Evolutionary conservation across 1,284 basidiomycete species (phyloP), one percentile per base, ranked within the genome.

Genomic region (Microbotryum intermedium): DNA sequence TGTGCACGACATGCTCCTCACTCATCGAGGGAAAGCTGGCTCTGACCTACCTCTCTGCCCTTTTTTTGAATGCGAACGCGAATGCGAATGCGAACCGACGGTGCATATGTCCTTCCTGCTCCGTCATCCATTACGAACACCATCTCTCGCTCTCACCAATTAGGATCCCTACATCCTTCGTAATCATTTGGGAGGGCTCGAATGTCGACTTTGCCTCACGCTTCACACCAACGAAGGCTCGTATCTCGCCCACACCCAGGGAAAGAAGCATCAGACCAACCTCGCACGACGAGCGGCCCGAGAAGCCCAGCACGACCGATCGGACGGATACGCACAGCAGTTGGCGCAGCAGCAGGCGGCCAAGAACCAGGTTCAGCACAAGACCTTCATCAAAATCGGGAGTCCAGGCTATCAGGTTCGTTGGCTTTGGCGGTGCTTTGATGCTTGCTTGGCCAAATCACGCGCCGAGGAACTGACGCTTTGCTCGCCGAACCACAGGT

Each of bases 171-270:
- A 98, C 76, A 97, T 98, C 72, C 84, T 99, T 51, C 89, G 92
- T 75, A 99, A 97, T 76, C 95, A 98, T 75, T 82, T 98, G 59
- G 82, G 95, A 48, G 95, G 92, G 10, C 83, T 98, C 57, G 95
- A 98, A 82, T 99, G 95, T 78, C 88, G 94, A 70, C 83, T 99
- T 44, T 98, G 95, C 75, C 79, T 99, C 44, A 99, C 95, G 0
- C 82, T 98, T 7, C 95, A 99, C 77, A 97, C 95, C 26, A 98
- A 98, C 74, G 95, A 99, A 78, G 95, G 95, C 28, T 97, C 92
- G 23, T 99, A 99, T 75, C 86, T 99, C 51, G 94, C 95, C 0
- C 95, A 99, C 71, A 99, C 95, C 0, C 95, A 98, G 78, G 95
- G 95, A 30, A 98, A 98, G 79, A 99, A 98, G 75, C 95, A 98